Conservation (phyloP, 495 filamentous ascomycete genomes). For the Neurospora sp. region DNA sequence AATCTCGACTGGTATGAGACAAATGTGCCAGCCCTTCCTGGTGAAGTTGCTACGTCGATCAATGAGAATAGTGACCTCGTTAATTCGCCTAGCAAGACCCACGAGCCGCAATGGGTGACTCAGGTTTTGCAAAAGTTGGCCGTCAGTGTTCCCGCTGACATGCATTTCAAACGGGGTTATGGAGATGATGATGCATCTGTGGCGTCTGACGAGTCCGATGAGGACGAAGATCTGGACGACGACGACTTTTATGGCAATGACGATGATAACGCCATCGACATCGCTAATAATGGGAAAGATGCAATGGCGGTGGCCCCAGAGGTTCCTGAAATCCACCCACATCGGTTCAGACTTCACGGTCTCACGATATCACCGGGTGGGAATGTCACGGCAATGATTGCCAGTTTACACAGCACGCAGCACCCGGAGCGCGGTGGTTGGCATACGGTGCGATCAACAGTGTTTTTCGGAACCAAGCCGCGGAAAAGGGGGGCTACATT, state of each 20-base stretch:
- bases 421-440: conserved; percentile 33
- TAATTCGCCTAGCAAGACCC: background rate
- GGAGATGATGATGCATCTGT: conserved; percentile 14
- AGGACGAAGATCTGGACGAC: conserved; percentile 13
- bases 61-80: background rate
- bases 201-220: conserved; percentile 9
- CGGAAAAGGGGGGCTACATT: background rate
- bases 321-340: conserved; percentile 28
- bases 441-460: conserved; percentile 27
- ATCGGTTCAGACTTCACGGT: conserved; percentile 36
- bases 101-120: conserved; percentile 29
- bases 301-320: conserved; percentile 18
- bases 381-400: conserved; percentile 31
- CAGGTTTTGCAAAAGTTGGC: conserved; percentile 32
- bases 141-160: conserved; percentile 19
- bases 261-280: conserved; percentile 10
- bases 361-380: conserved; percentile 33
- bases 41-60: conserved; percentile 6
- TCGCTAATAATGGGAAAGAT: conserved; percentile 3
- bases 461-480: conserved; percentile 29
- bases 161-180: conserved; percentile 15
- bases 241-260: conserved; percentile 6
- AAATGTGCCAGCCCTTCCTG: conserved; percentile 19
- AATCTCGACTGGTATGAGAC: conserved; percentile 36
- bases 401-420: conserved; percentile 27